phyloP scores from a whole-genome alignment of 306 rosid species.

The Potentilla sterilis region DNA sequence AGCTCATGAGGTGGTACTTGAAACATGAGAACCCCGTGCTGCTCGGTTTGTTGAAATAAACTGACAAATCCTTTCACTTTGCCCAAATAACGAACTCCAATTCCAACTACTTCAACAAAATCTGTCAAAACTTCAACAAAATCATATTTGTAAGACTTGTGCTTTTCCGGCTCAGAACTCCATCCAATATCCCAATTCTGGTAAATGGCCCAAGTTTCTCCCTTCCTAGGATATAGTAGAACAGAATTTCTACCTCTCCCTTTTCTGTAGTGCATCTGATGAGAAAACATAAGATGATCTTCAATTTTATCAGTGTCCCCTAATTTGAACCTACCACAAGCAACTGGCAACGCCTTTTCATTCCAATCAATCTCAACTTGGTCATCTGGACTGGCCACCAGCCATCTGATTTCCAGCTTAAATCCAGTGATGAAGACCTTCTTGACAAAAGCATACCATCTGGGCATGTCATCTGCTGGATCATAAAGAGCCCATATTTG shows the following conservation, averaged over 20 bases:
- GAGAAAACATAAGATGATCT: slow-evolving; percentile 61
- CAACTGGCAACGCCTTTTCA: slow-evolving; percentile 55
- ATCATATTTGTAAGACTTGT: slow-evolving; percentile 41
- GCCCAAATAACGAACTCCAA: slow-evolving; percentile 57
- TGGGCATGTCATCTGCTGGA: slow-evolving; percentile 64
- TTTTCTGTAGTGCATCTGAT: slow-evolving; percentile 50
- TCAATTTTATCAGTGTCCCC: slow-evolving; percentile 38
- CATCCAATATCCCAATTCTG: slow-evolving; percentile 79
- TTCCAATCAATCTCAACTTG: slow-evolving; percentile 55
- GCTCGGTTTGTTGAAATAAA: slow-evolving; percentile 54
- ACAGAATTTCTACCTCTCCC: slow-evolving; percentile 30
- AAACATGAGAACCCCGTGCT: slow-evolving; percentile 34
- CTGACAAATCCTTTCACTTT: slow-evolving; percentile 80
- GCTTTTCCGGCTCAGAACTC: slow-evolving; percentile 57
- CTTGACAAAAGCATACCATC: slow-evolving; percentile 71
- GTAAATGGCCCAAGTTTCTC: slow-evolving; percentile 92
- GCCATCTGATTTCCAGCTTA: slow-evolving; percentile 66
- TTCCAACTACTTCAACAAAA: slow-evolving; percentile 48
- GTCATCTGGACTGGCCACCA: slow-evolving; percentile 57
- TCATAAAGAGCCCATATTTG: slow-evolving; percentile 85
- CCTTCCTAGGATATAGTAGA: slow-evolving; percentile 67
- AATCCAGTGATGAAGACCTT: slow-evolving; percentile 61
- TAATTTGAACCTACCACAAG: slow-evolving; percentile 57
- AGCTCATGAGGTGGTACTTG: slow-evolving; percentile 53
- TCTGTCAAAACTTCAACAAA: slow-evolving; percentile 74